Evolutionary conservation across 176 grass and related monocot species (phyloP).

Genomic region (Thalia dealbata): DNA sequence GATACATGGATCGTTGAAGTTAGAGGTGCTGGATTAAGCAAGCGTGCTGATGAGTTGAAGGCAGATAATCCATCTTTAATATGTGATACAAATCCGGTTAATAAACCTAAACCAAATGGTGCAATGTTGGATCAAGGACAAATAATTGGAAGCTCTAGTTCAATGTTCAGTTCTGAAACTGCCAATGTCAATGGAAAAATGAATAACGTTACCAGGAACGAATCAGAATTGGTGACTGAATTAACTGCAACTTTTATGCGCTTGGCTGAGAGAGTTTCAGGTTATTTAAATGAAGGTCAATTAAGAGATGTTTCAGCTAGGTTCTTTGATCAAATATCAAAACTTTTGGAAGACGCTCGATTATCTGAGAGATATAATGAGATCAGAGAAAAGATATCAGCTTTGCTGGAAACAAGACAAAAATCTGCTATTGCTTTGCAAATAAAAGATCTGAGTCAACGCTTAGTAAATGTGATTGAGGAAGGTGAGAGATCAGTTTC

Average conservation of each 20-base stretch:
- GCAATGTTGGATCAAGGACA: slow-evolving; percentile 18
- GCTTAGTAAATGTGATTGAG: slow-evolving; percentile 64
- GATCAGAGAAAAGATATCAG: slow-evolving; percentile 48
- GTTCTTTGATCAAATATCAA: slow-evolving; percentile 66
- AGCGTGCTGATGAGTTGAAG: slow-evolving; percentile 23
- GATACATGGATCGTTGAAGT: slow-evolving; percentile 98
- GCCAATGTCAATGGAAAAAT: slow-evolving; percentile 27
- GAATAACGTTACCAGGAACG: slow-evolving; percentile 36
- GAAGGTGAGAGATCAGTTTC: slow-evolving; percentile 73
- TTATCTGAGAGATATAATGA: slow-evolving; percentile 51
- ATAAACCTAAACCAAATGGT: slow-evolving; percentile 27
- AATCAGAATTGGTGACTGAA: slow-evolving; percentile 62
- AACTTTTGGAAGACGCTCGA: slow-evolving; percentile 59
- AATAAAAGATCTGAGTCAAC: slow-evolving; percentile 71
- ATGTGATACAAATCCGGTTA: slow-evolving; percentile 22
- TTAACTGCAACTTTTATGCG: slow-evolving; percentile 51
- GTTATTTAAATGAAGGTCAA: slow-evolving; percentile 64
- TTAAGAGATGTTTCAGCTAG: slow-evolving; percentile 47
- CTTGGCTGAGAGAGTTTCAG: slow-evolving; percentile 60
- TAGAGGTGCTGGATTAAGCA: slow-evolving; percentile 72
- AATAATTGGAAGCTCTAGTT: slow-evolving; percentile 12
- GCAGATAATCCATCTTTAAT: not conserved
- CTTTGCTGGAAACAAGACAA: slow-evolving; percentile 59
- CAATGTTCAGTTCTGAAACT: slow-evolving; percentile 29
- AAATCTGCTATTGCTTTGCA: slow-evolving; percentile 66